Base-by-base conservation (phyloP, 2,329 filamentous ascomycete genomes). In the Pseudogymnoascus sp. region DNA sequence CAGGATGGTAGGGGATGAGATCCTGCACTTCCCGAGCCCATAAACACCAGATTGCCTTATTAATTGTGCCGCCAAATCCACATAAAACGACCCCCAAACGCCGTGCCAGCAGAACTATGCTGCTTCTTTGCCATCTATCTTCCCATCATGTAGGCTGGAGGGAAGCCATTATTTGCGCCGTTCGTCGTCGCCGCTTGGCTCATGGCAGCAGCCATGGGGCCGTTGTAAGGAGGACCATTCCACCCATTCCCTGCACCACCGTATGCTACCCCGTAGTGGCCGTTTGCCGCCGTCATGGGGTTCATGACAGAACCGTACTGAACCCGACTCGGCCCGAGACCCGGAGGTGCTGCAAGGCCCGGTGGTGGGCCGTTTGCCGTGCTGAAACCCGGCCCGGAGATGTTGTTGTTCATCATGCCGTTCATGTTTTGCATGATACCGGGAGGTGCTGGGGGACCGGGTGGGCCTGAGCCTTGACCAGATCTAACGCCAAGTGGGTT, bases 401-500 rank as follows among this genome's bases (percentile, higher is more conserved):
- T 75, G 35, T 74, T 77, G 23, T 77, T 73, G 46, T 53, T 53
- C 70, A 85, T 83, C 67, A 85, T 79, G 23, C 81, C 86, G 67
- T 80, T 84, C 73, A 87, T 84, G 33, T 83, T 83, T 40, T 80
- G 79, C 69, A 87, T 76, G 17, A 72, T 71, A 21, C 74, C 72
- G 26, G 73, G 71, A 63, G 80, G 76, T 26, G 76, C 77, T 7
- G 79, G 72, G n/a, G 78, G 68, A 59, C 70, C 67, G 60, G 37
- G 79, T 53, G 69, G 67, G 44, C 64, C 62, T 67, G 72, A 70
- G 10, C 70, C 80, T 71, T 93, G 91, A 26, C 86, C 87, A 1
- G 90, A 91, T 53, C 95, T 88, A 29, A 97, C 93, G 21, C 95
- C 95, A 1, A 97, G 82, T 0, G 95, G 95, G 70, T 97, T 97